These are phyloP conservation scores for Lagenidium giganteum DNA, from an alignment of 352 stramenopile species.

Conservation along the genomic window DNA sequence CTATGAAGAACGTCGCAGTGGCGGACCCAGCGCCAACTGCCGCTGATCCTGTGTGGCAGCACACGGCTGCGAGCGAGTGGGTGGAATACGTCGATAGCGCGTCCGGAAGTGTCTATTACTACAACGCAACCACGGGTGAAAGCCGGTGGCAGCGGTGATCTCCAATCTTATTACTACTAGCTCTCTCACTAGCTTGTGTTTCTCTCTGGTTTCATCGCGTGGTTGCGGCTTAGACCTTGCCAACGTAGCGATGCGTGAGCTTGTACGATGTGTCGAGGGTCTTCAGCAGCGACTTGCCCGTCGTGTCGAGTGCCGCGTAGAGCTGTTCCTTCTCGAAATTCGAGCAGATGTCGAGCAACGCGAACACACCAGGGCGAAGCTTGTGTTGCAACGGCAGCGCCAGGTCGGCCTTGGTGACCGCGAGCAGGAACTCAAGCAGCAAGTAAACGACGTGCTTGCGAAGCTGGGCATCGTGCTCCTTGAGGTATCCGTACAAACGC, in stretches of 20 bases:
- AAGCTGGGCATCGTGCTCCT: constrained; percentile 55
- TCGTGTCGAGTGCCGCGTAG: constrained; percentile 60
- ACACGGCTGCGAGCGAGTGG: constrained; percentile 24
- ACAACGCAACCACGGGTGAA: constrained; percentile 56
- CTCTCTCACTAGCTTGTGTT: background rate
- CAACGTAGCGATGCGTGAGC: constrained; percentile 66
- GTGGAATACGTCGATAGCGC: constrained; percentile 38
- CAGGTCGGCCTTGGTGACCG: constrained; percentile 43
- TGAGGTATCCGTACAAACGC: constrained; percentile 75
- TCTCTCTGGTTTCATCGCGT: too few species aligned
- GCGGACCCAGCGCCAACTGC: too few species aligned
- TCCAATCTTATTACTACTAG: background rate
- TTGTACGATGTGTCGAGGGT: constrained; percentile 71
- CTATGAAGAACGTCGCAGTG: too few species aligned
- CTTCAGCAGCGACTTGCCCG: constrained; percentile 70
- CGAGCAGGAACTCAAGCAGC: constrained; percentile 46
- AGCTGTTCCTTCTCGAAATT: constrained; percentile 71
- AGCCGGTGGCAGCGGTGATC: constrained; percentile 33
- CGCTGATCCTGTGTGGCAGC: too few species aligned
- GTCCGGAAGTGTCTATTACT: constrained; percentile 45
- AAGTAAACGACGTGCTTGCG: constrained; percentile 75
- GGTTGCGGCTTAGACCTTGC: constrained; percentile 76
- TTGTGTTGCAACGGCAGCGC: constrained; percentile 45
- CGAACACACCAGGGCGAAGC: constrained; percentile 54
- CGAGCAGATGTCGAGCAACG: constrained; percentile 68